Evolutionary conservation across 148 eudicot species (phyloP).

Genomic region (Silene latifolia): DNA sequence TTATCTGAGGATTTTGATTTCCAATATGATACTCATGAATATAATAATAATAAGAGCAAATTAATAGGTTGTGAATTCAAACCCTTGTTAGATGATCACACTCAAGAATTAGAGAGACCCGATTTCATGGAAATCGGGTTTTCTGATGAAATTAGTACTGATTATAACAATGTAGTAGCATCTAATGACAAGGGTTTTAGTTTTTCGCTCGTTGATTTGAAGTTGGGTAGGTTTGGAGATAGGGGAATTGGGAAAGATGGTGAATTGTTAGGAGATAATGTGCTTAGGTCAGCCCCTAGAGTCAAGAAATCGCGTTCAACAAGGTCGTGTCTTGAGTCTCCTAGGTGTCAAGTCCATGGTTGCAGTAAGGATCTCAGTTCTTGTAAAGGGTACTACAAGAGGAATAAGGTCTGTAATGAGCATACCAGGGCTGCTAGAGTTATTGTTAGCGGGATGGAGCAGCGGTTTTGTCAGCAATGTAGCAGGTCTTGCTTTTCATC

Average conservation of each 20-base stretch:
- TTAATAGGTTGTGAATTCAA: slow-evolving; percentile 27
- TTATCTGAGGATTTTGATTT: slow-evolving; percentile 35
- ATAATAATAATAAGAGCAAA: slow-evolving; percentile 14
- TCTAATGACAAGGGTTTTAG: slow-evolving; percentile 23
- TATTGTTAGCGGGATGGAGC: slow-evolving; percentile 43
- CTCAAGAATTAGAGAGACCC: not conserved
- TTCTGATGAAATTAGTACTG: slow-evolving; percentile 31
- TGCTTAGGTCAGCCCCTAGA: slow-evolving; percentile 16
- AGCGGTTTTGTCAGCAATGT: slow-evolving; percentile 57
- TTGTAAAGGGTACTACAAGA: slow-evolving; percentile 39
- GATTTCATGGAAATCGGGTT: slow-evolving; percentile 35
- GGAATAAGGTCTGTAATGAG: slow-evolving; percentile 50
- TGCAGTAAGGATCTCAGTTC: slow-evolving; percentile 44
- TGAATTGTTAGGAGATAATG: slow-evolving; percentile 2
- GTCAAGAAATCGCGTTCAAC: slow-evolving; percentile 34
- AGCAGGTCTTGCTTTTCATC: slow-evolving; percentile 37
- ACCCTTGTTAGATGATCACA: too few species aligned
- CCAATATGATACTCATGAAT: slow-evolving; percentile 22
- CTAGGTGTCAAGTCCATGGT: slow-evolving; percentile 43
- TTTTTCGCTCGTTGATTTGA: slow-evolving; percentile 36
- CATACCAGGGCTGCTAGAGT: slow-evolving; percentile 44
- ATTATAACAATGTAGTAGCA: slow-evolving; percentile 20
- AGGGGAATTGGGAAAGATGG: slow-evolving; percentile 15
- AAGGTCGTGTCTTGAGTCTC: slow-evolving; percentile 17
- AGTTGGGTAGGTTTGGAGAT: slow-evolving; percentile 36